phyloP scores from a whole-genome alignment of 768 basidiomycete species.

The Mycena galericulata region DNA sequence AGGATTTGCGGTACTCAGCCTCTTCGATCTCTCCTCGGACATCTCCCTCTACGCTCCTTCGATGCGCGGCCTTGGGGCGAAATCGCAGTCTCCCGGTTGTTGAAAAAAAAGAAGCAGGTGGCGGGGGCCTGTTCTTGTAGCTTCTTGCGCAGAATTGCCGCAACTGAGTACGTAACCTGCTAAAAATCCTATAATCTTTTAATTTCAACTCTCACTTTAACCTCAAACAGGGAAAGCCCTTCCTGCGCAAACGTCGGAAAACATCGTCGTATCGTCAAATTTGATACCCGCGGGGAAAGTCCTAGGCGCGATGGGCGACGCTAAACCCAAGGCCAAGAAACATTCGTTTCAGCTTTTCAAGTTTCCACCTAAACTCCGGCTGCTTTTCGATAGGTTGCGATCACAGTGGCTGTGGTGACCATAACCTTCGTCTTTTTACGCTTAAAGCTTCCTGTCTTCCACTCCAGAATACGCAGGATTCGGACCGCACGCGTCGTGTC shows the following conservation, averaged over 20 bases:
- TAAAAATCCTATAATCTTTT: not conserved
- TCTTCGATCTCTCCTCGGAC: not conserved
- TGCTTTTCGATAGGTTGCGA: too few relatives aligned
- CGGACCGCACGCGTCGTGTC: too few relatives aligned
- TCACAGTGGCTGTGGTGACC: not conserved
- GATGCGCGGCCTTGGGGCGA: not conserved
- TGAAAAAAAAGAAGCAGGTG: not conserved
- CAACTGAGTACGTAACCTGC: conserved; percentile 13
- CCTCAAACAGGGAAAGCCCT: too few relatives aligned
- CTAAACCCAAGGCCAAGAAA: too few relatives aligned
- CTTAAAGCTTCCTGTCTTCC: conserved; percentile 7
- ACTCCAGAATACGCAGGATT: too few relatives aligned
- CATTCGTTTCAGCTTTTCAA: too few relatives aligned
- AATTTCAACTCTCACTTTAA: not conserved
- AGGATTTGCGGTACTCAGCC: not conserved
- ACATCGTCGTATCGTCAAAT: too few relatives aligned
- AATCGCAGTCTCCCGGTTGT: not conserved
- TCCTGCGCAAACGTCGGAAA: conserved; percentile 3
- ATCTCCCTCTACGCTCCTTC: not conserved
- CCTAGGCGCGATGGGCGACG: too few relatives aligned
- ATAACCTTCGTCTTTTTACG: not conserved
- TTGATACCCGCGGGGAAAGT: too few relatives aligned
- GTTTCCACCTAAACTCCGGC: too few relatives aligned
- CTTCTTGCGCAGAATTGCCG: conserved; percentile 23
- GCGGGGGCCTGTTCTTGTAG: not conserved